Conservation (phyloP, 108 stramenopile genomes). For the Asterionellopsis glacialis region DNA sequence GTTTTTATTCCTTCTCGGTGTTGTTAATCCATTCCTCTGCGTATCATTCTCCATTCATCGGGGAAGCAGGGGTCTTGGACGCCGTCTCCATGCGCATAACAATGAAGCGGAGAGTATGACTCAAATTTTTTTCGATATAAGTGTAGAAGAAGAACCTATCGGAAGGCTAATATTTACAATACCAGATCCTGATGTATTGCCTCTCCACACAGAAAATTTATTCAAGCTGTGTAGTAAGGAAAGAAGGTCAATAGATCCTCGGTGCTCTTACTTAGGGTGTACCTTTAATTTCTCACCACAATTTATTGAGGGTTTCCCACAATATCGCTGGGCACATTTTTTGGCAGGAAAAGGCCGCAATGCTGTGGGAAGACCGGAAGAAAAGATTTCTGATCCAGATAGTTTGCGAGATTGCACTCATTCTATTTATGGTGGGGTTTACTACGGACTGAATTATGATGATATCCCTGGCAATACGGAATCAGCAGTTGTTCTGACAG, state of each 20-base stretch:
- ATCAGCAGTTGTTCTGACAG: constrained; percentile 50
- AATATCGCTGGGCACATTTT: constrained; percentile 61
- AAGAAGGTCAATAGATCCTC: constrained; percentile 44
- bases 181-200: constrained; percentile 40
- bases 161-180: constrained; percentile 51
- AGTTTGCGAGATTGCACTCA: constrained; percentile 31
- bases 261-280: constrained; percentile 48
- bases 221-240: constrained; percentile 34
- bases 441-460: constrained; percentile 45
- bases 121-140: constrained; percentile 51
- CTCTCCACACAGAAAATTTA: constrained; percentile 55
- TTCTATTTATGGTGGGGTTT: constrained; percentile 49
- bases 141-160: constrained; percentile 25
- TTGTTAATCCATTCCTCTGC: too few relatives aligned
- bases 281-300: constrained; percentile 48
- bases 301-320: constrained; percentile 31
- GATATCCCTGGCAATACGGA: constrained; percentile 19
- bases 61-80: too few relatives aligned
- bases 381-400: constrained; percentile 38
- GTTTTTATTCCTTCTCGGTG: too few relatives aligned
- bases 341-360: constrained; percentile 50
- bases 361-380: constrained; percentile 35
- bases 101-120: constrained; percentile 7
- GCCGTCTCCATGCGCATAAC: too few relatives aligned
- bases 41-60: too few relatives aligned